Conservation (phyloP, 805 yeast genomes). For the Metschnikowia peoriensis region DNA sequence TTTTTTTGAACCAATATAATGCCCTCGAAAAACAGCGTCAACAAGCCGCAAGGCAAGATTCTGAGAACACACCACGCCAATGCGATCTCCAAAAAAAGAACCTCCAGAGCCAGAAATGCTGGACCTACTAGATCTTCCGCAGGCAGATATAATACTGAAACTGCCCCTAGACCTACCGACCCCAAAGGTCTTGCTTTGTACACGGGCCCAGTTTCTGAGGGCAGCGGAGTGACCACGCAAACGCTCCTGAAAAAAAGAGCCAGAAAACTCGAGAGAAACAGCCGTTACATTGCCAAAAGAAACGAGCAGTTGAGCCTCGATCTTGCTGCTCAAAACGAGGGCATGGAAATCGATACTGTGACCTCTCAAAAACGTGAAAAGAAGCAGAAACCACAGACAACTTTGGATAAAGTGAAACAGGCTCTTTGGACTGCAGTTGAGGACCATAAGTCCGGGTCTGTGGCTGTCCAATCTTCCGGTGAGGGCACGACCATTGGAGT, state of each 20-base stretch:
- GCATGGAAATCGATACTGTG: conserved; percentile 51
- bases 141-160: conserved; percentile 33
- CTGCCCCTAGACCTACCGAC: conserved; percentile 34
- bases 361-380: conserved; percentile 19
- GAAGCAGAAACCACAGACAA: conserved; percentile 22
- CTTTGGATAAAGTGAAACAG: conserved; percentile 52
- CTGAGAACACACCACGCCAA: conserved; percentile 50
- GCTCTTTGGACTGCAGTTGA: conserved; percentile 74
- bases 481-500: conserved; percentile 86
- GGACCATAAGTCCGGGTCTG: conserved; percentile 48
- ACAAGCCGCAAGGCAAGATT: conserved; percentile 69
- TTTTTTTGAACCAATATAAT: too few relatives aligned
- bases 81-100: conserved; percentile 53
- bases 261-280: conserved; percentile 76
- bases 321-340: conserved; percentile 45
- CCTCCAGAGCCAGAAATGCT: conserved; percentile 42
- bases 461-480: conserved; percentile 47
- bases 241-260: conserved; percentile 76
- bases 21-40: conserved; percentile 83
- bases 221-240: conserved; percentile 48
- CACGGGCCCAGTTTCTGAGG: conserved; percentile 29
- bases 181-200: conserved; percentile 45
- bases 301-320: conserved; percentile 46
- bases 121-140: conserved; percentile 47
- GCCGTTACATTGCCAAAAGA: conserved; percentile 65